phyloP scores from a whole-genome alignment of 2,329 filamentous ascomycete genomes.

The Cladophialophora bantiana region DNA sequence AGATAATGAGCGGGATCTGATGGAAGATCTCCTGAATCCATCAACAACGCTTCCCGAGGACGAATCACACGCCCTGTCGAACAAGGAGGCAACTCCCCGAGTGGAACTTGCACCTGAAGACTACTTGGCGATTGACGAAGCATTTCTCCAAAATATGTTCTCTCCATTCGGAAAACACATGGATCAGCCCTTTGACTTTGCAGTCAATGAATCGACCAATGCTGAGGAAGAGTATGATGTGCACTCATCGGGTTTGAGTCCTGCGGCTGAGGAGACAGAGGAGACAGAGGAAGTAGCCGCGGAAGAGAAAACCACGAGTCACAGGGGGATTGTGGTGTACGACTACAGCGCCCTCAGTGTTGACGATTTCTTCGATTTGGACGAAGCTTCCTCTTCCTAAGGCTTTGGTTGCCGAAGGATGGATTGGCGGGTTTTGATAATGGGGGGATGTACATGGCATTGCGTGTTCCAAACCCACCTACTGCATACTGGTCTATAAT shows the following conservation, averaged over 20 bases:
- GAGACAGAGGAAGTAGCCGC: slow-evolving; percentile 9
- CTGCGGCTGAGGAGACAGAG: slow-evolving; percentile 16
- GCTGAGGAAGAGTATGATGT: slow-evolving; percentile 21
- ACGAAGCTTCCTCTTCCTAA: slow-evolving; percentile 24
- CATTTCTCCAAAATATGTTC: slow-evolving; percentile 20
- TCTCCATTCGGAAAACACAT: not conserved
- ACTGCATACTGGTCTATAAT: not conserved
- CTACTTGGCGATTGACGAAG: slow-evolving; percentile 14
- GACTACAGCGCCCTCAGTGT: slow-evolving; percentile 29
- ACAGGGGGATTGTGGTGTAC: slow-evolving; percentile 28
- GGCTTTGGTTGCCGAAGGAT: not conserved
- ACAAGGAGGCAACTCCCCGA: not conserved
- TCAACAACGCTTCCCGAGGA: not conserved
- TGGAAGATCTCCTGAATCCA: slow-evolving; percentile 32
- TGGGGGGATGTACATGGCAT: not conserved
- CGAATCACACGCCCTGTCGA: not conserved
- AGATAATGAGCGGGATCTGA: slow-evolving; percentile 34
- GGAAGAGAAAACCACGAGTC: slow-evolving; percentile 5
- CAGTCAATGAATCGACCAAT: not conserved
- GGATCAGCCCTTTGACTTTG: not conserved
- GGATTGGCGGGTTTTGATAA: not conserved
- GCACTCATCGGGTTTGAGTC: slow-evolving; percentile 34
- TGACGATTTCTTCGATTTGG: slow-evolving; percentile 35
- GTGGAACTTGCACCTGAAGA: slow-evolving; percentile 14
- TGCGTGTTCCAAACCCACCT: not conserved